phyloP scores from a whole-genome alignment of 78 protist species.

The Isochrysis galbana region DNA sequence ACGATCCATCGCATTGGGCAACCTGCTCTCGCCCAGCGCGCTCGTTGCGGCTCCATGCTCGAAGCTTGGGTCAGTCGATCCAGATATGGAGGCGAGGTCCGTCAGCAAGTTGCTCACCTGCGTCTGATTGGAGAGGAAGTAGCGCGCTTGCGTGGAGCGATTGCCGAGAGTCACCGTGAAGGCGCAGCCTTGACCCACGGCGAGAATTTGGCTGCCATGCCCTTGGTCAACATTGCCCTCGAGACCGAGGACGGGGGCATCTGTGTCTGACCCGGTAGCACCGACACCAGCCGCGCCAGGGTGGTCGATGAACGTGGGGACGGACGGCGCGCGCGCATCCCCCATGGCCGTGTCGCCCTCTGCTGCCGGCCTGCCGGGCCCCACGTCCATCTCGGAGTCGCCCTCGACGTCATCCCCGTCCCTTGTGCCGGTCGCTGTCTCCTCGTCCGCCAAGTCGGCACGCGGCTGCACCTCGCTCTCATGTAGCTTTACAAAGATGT shows the following conservation, averaged over 20 bases:
- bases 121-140: not conserved
- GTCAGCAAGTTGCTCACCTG: not conserved
- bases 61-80: no score
- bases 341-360: no score
- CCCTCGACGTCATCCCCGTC: not conserved
- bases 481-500: not conserved
- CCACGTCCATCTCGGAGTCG: no score
- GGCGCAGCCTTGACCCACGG: not conserved
- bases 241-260: no score
- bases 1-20: not conserved
- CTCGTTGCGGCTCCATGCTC: not conserved
- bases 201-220: not conserved
- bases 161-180: not conserved
- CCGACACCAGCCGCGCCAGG: no score
- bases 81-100: not conserved
- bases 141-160: not conserved
- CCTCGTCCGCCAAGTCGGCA: not conserved
- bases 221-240: no score
- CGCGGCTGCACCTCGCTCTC: not conserved
- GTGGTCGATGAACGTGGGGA: no score
- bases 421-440: not conserved
- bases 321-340: no score
- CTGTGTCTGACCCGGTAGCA: no score
- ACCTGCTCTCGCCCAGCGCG: not conserved
- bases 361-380: no score